These are phyloP conservation scores for Tetrapyrgos nigripes DNA, from an alignment of 1,284 basidiomycete species.

Conservation along the genomic window DNA sequence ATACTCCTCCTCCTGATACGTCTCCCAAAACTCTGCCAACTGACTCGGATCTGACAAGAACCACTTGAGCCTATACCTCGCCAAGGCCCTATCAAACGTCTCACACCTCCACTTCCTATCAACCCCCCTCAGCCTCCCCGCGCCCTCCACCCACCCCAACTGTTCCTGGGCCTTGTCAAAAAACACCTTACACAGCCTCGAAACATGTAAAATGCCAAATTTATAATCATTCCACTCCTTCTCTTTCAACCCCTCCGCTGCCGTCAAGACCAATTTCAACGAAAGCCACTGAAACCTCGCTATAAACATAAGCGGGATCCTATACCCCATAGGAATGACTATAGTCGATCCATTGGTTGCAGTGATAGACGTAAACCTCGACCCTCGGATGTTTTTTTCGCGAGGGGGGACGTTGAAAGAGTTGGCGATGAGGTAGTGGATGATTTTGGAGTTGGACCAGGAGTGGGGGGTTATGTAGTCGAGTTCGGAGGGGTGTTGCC, in stretches of 20 bases:
- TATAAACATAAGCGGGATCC: slow-evolving; percentile 48
- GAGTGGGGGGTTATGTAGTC: slow-evolving; percentile 36
- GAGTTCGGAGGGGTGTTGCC: slow-evolving; percentile 44
- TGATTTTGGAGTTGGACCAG: slow-evolving; percentile 38
- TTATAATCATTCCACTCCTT: slow-evolving; percentile 46
- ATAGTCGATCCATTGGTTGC: slow-evolving; percentile 23
- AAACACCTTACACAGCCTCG: slow-evolving; percentile 40
- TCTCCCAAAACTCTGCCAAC: slow-evolving; percentile 43
- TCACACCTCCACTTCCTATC: slow-evolving; percentile 41
- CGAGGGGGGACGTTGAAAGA: slow-evolving; percentile 41
- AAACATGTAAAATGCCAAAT: slow-evolving; percentile 48
- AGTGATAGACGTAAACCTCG: slow-evolving; percentile 25
- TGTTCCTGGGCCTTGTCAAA: slow-evolving; percentile 37
- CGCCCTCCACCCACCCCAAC: slow-evolving; percentile 7
- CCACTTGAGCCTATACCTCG: slow-evolving; percentile 47
- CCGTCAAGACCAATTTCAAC: slow-evolving; percentile 41
- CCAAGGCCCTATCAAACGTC: slow-evolving; percentile 47
- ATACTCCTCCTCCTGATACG: slow-evolving; percentile 49
- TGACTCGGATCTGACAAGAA: slow-evolving; percentile 44
- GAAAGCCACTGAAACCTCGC: slow-evolving; percentile 48
- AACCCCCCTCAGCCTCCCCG: slow-evolving; percentile 21
- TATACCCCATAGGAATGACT: slow-evolving; percentile 41
- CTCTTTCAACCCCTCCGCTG: slow-evolving; percentile 25
- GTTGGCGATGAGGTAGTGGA: slow-evolving; percentile 39
- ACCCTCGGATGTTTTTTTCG: slow-evolving; percentile 11